phyloP scores from a whole-genome alignment of 1,139 yeast species.

The Hyphopichia buzzinii region DNA sequence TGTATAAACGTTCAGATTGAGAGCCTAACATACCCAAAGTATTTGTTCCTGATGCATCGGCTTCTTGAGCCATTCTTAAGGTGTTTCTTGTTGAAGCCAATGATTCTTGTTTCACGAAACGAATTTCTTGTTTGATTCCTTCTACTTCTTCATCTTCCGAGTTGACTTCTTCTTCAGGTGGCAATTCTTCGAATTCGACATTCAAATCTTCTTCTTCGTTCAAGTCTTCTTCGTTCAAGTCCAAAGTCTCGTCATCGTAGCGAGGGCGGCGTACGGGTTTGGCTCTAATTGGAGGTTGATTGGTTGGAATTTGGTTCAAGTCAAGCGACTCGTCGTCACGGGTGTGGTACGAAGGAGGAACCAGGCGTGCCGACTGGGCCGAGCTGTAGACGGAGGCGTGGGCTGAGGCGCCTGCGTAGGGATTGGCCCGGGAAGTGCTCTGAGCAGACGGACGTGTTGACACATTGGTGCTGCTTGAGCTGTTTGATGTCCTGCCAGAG shows the following conservation, averaged over 20 bases:
- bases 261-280: conserved; percentile 27
- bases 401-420: conserved; percentile 5
- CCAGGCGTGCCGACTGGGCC: not conserved
- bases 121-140: conserved; percentile 78
- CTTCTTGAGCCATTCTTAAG: conserved; percentile 83
- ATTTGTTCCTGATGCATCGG: conserved; percentile 87
- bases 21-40: conserved; percentile 90
- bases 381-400: conserved; percentile 3
- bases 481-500: too few species aligned
- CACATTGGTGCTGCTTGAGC: not conserved
- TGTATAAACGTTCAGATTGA: conserved; percentile 81
- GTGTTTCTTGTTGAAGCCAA: conserved; percentile 85
- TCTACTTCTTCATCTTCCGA: conserved; percentile 86
- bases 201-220: conserved; percentile 43
- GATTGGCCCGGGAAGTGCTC: conserved; percentile 1
- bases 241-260: conserved; percentile 26
- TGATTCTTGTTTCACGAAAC: conserved; percentile 85
- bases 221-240: conserved; percentile 37
- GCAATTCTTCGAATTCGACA: conserved; percentile 42
- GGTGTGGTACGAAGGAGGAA: conserved; percentile 3
- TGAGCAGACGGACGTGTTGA: not conserved
- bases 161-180: conserved; percentile 46
- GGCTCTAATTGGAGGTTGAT: conserved; percentile 13
- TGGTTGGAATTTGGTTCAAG: conserved; percentile 41
- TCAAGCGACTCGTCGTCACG: conserved; percentile 39